A percentile compares a stretch with the other conserved stretches of the same genome.
These are phyloP conservation scores for Fragaria vesca DNA, from an alignment of 306 rosid genomes.

Conservation along the genomic window DNA sequence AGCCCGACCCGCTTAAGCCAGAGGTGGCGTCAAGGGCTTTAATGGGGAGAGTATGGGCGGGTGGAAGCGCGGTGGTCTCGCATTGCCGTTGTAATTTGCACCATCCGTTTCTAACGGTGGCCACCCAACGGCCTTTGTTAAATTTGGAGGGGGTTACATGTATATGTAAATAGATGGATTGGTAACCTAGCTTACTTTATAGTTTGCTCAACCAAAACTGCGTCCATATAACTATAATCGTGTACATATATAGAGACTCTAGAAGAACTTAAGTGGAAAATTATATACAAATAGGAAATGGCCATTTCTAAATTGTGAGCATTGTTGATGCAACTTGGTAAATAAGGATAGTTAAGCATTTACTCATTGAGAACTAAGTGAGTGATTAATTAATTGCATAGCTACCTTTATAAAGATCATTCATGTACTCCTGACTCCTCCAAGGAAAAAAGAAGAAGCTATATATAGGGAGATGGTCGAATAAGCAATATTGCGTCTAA, in stretches of 20 bases:
- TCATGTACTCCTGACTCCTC: too few species aligned
- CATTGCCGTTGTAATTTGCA: conserved; percentile 10
- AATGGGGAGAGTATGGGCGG: conserved; percentile 15
- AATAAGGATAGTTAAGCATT: not conserved
- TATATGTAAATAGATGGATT: not conserved
- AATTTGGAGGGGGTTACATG: not conserved
- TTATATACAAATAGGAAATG: too few species aligned
- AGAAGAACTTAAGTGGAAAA: too few species aligned
- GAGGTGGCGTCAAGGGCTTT: conserved; percentile 23
- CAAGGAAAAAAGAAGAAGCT: not conserved
- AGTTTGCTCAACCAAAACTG: too few species aligned
- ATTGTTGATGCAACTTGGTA: too few species aligned
- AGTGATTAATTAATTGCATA: too few species aligned
- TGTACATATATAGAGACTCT: too few species aligned
- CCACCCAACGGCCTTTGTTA: conserved; percentile 1
- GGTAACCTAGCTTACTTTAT: not conserved
- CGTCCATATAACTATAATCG: too few species aligned
- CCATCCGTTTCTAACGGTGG: conserved; percentile 49
- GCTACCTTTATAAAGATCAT: not conserved
- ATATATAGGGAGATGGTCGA: not conserved
- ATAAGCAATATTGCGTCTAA: too few species aligned
- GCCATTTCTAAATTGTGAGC: too few species aligned
- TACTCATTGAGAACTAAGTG: not conserved
- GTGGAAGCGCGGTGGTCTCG: conserved; percentile 14
- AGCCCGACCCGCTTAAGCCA: conserved; percentile 33